Conservation (phyloP, 2,329 filamentous ascomycete species). For the Paracamarosporium sp. region DNA sequence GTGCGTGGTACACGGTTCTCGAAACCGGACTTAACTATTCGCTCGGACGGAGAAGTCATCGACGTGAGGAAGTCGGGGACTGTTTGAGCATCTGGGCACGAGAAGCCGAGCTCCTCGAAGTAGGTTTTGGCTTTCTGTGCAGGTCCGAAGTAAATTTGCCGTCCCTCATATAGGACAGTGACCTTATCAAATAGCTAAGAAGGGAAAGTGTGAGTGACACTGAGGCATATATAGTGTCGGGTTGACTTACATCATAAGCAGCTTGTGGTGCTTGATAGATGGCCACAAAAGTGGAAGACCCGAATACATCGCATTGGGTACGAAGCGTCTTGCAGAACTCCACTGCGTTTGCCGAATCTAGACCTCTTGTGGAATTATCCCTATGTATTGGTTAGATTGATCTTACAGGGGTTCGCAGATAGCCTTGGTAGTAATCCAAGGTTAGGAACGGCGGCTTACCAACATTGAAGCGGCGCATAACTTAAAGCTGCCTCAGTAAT, state of each 20-base stretch:
- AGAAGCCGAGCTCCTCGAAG: constrained; percentile 73
- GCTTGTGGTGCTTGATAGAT: constrained; percentile 70
- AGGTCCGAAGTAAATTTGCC: constrained; percentile 76
- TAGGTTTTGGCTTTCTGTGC: constrained; percentile 69
- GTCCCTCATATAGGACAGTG: constrained; percentile 70
- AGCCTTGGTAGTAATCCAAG: neutral
- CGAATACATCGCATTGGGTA: constrained; percentile 56
- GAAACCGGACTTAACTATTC: constrained; percentile 51
- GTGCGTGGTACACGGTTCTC: constrained; percentile 56
- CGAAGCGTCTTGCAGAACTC: constrained; percentile 63
- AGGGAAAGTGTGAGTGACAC: constrained; percentile 71
- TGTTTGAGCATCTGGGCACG: constrained; percentile 74
- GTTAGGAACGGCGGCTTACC: constrained; percentile 37
- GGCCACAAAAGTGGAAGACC: constrained; percentile 52
- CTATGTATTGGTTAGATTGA: constrained; percentile 19
- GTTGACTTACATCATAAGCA: constrained; percentile 62
- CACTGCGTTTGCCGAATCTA: constrained; percentile 55
- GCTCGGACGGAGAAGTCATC: constrained; percentile 63
- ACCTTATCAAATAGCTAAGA: constrained; percentile 80
- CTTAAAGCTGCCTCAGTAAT: constrained; percentile 60
- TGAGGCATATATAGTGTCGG: constrained; percentile 49
- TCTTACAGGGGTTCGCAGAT: constrained; percentile 11
- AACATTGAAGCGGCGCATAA: constrained; percentile 68
- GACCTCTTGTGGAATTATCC: constrained; percentile 56
- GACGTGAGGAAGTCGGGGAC: constrained; percentile 80